Evolutionary conservation across 371 early-diverging fungal species (phyloP), one percentile per base, ranked within the genome.

Genomic region (Blakeslea trispora): DNA sequence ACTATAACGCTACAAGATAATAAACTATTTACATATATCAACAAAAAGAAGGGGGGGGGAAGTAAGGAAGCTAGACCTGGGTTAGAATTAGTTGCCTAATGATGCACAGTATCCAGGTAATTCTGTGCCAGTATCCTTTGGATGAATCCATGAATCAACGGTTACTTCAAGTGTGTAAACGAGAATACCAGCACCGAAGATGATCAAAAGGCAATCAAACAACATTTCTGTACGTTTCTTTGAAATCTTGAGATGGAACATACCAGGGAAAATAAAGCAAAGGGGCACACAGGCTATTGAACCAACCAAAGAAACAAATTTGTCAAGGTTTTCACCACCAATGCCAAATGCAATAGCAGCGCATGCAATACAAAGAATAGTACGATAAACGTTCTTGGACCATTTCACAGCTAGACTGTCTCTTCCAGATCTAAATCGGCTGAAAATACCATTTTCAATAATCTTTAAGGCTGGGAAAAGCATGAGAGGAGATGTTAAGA

Each of bases 391-490:
- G 59, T 91, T 91, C 80, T 91, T 91, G 41, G 74, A 69, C 87
- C 87, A 84, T 66, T 89, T 89, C 55, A 83, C 64, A 43, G 68
- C 53, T 0, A 57, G 7, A 19, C 49, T 53, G 18, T 63, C 24
- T 23, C 59, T 58, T 18, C 83, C 83, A 15, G 72, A 71, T 17
- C 62, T 57, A 21, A 44, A 58, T 22, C 59, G 59, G 14, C 60
- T 49, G 54, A 81, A 81, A 45, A 80, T 37, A 43, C 68, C 76
- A 18, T 77, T 72, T 61, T 92, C 92, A 39, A 86, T 57, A 52
- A 91, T 92, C 45, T 82, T 77, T 43, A 85, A 79, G n/a, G 87
- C 86, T 4, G 92, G 91, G 58, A 89, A 92, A 45, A 89, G 68
- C 60, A 82, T 80, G 28, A 91, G 62, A 14, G 92, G 91, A 1